phyloP scores from a whole-genome alignment of 1,284 basidiomycete genomes.

The Marasmius sp. region DNA sequence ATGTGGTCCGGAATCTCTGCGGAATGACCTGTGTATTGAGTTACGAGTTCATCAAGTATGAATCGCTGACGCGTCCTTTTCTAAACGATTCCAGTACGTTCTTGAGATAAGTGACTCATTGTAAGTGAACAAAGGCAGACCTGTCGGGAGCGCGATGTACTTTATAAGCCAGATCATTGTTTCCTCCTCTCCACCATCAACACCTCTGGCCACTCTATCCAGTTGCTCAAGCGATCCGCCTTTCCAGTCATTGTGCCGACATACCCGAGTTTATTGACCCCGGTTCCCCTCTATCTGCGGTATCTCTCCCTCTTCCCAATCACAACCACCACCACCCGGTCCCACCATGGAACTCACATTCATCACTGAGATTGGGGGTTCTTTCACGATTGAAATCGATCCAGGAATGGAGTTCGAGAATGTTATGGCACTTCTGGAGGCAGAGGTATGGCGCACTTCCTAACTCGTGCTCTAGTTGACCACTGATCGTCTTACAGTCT shows the following conservation, averaged over 20 bases:
- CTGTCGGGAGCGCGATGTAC: neutral
- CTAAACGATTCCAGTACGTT: neutral
- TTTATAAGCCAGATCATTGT: neutral
- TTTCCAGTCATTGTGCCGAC: neutral
- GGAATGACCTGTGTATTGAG: no score
- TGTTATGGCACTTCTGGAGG: conserved; percentile 82
- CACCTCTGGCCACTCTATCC: no score
- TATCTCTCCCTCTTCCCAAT: neutral
- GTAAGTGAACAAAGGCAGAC: neutral
- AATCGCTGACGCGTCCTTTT: neutral
- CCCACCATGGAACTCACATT: conserved; percentile 80
- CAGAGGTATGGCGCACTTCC: neutral
- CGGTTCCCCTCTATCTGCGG: neutral
- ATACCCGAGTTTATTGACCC: neutral
- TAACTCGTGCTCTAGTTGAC: neutral
- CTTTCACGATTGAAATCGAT: conserved; percentile 82
- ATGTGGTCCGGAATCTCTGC: no score
- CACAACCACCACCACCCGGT: neutral
- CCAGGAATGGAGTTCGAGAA: conserved; percentile 86
- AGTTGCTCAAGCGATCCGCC: no score
- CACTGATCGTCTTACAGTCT: conserved; percentile 43
- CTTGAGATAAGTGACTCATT: neutral
- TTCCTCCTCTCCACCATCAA: no score
- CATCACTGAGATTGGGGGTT: conserved; percentile 72
- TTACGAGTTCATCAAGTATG: no score